These are phyloP conservation scores for Neocallimastix lanati DNA, from an alignment of 192 early-diverging fungal species.

Conservation along the genomic window DNA sequence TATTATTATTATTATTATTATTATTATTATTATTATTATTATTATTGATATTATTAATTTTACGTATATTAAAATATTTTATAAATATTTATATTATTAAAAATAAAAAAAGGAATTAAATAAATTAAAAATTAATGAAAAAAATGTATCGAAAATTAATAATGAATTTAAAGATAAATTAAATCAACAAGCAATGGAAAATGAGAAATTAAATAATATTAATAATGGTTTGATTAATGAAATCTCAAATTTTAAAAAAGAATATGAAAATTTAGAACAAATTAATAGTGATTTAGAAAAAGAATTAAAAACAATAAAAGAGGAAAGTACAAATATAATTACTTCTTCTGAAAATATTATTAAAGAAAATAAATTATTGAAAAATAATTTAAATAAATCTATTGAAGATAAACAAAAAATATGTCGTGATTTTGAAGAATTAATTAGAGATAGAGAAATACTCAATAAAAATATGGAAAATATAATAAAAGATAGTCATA, in stretches of 20 bases:
- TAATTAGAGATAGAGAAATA: not conserved
- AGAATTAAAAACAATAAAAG: not conserved
- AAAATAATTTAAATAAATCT: not conserved
- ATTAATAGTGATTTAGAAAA: not conserved
- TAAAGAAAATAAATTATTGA: not conserved
- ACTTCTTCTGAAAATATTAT: not conserved
- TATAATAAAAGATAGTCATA: not conserved
- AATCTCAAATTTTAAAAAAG: not conserved
- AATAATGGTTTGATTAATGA: not conserved
- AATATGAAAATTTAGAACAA: not conserved
- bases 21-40: too few relatives aligned
- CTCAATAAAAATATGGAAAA: not conserved
- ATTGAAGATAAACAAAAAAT: not conserved
- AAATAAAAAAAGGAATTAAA: not conserved
- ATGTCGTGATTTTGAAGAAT: not conserved
- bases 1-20: too few relatives aligned
- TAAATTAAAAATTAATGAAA: not conserved
- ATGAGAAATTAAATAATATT: not conserved
- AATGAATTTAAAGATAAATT: not conserved
- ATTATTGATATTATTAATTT: too few relatives aligned
- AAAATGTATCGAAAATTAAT: not conserved
- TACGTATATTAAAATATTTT: too few relatives aligned
- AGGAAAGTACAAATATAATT: not conserved
- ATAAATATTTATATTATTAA: too few relatives aligned
- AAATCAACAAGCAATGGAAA: not conserved